phyloP scores from a whole-genome alignment of 148 eudicot species.

The Rhododendron ferrugineum region DNA sequence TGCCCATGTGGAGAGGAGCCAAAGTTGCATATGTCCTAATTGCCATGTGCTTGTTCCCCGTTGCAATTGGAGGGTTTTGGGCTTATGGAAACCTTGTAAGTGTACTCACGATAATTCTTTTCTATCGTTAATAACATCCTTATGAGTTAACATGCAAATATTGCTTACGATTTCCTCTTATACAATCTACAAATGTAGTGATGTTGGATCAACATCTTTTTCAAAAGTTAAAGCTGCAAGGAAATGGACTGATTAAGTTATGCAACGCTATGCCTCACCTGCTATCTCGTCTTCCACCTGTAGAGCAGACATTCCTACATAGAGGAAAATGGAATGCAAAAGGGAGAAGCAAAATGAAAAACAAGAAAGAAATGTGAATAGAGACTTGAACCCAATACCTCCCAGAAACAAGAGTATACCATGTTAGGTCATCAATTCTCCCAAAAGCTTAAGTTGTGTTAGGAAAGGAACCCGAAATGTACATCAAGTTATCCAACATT shows the following conservation, averaged over 20 bases:
- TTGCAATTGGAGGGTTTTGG: conserved; percentile 98
- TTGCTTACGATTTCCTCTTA: neutral
- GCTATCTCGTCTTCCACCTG: neutral
- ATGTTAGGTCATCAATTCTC: neutral
- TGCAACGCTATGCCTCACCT: neutral
- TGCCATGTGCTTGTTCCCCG: conserved; percentile 87
- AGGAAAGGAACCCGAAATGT: neutral
- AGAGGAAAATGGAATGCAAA: neutral
- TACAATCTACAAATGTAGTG: too few species aligned
- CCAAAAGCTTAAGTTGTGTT: neutral
- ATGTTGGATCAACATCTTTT: neutral
- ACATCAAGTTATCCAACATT: neutral
- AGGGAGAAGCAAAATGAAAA: too few species aligned
- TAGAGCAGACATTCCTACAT: neutral
- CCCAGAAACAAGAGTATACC: too few species aligned
- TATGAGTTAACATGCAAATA: neutral
- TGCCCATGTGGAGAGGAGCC: conserved; percentile 99
- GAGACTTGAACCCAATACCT: too few species aligned
- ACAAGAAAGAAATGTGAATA: too few species aligned
- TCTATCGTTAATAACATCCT: neutral
- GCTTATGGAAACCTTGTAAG: conserved; percentile 96
- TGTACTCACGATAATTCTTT: neutral
- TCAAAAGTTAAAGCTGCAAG: neutral
- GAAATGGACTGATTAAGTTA: neutral
- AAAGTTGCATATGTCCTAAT: conserved; percentile 90